Evolutionary conservation across 306 rosid genomes (phyloP).

Genomic region (Prunus armeniaca): DNA sequence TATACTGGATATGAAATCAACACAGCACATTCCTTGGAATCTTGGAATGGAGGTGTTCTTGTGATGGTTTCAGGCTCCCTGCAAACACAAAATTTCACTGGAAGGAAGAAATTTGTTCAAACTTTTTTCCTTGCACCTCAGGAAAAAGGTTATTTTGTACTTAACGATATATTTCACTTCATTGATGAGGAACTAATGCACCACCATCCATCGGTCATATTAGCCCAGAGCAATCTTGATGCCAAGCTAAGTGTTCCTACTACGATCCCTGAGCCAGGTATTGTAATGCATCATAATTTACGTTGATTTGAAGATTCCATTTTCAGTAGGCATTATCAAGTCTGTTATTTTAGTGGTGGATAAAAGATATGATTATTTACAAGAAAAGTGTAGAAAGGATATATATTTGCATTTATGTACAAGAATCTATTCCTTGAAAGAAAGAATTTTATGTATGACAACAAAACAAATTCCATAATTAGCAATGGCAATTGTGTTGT

Average conservation of each 20-base stretch:
- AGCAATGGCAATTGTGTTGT: neutral
- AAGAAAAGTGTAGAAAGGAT: neutral
- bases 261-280: conserved; percentile 70
- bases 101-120: conserved; percentile 83
- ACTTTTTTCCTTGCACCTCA: conserved; percentile 98
- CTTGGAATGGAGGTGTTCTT: conserved; percentile 91
- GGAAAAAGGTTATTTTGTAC: conserved; percentile 86
- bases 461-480: neutral
- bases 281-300: conserved; percentile 1
- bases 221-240: conserved; percentile 70
- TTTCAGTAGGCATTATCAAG: neutral
- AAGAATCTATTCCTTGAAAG: neutral
- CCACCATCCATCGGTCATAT: conserved; percentile 71
- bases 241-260: conserved; percentile 46
- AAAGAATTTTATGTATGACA: neutral
- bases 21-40: conserved; percentile 79
- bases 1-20: conserved; percentile 85
- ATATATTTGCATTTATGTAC: conserved; percentile 11
- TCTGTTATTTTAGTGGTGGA: neutral
- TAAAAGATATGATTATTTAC: neutral
- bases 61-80: conserved; percentile 95
- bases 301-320: neutral
- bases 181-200: conserved; percentile 73
- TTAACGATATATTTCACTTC: conserved; percentile 85
- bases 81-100: conserved; percentile 59